Conservation (phyloP, 352 stramenopile genomes). For the Phytophthora meadii region DNA sequence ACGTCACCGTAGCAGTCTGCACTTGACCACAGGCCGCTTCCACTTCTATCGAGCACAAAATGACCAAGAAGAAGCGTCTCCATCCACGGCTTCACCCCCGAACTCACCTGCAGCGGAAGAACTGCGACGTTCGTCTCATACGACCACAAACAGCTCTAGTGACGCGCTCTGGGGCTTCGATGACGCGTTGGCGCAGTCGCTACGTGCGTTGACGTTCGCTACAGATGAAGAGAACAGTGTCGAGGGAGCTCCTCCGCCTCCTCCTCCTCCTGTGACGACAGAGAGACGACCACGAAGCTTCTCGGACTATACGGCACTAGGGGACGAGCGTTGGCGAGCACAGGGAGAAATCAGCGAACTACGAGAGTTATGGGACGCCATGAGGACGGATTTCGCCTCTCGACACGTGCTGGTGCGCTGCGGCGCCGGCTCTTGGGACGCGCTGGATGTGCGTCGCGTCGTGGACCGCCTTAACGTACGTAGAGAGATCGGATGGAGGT, state of each 20-base stretch:
- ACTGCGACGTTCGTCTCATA: constrained; percentile 16
- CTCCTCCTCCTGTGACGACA: background rate
- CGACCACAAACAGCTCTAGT: background rate
- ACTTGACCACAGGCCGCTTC: constrained; percentile 44
- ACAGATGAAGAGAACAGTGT: constrained; percentile 14
- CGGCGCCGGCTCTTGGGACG: constrained; percentile 39
- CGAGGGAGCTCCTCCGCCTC: background rate
- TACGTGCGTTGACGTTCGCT: constrained; percentile 55
- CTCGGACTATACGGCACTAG: constrained; percentile 69
- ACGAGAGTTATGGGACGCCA: constrained; percentile 56
- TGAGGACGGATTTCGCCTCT: constrained; percentile 67
- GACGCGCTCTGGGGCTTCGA: constrained; percentile 44
- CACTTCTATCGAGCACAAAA: constrained; percentile 27
- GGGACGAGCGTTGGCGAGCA: constrained; percentile 33
- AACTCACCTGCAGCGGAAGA: constrained; percentile 30
- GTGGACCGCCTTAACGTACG: constrained; percentile 64
- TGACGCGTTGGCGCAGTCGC: constrained; percentile 51
- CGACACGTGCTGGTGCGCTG: constrained; percentile 74
- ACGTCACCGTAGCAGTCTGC: constrained; percentile 52
- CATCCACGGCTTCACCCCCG: constrained; percentile 36
- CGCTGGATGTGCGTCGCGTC: constrained; percentile 50
- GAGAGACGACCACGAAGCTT: constrained; percentile 62
- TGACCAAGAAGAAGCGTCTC: constrained; percentile 24
- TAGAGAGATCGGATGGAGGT: background rate
- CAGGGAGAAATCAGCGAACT: constrained; percentile 20